Conservation (phyloP, 345 rosid species). For the Durio zibethinus region DNA sequence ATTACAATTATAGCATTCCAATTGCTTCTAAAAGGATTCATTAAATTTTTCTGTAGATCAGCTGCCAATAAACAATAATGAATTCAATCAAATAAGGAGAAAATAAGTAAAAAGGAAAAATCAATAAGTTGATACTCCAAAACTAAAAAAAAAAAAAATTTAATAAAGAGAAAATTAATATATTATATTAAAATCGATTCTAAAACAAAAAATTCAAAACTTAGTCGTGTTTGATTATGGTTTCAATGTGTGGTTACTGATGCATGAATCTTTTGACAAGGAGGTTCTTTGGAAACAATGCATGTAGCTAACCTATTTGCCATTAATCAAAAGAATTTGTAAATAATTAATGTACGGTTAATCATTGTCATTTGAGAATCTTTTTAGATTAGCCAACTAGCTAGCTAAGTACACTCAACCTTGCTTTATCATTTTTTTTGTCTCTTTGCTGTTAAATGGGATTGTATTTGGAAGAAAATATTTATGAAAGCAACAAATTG, state of each 20-base stretch:
- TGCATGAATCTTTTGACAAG: background rate
- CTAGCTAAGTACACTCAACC: background rate
- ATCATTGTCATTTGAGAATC: background rate
- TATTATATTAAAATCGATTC: too few species aligned
- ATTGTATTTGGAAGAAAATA: too few species aligned
- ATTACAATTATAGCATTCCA: background rate
- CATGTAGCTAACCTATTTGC: background rate
- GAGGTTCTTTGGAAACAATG: conserved; percentile 12
- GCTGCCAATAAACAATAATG: background rate
- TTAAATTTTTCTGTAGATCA: background rate
- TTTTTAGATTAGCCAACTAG: background rate
- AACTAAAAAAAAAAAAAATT: too few species aligned
- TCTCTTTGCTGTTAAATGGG: background rate
- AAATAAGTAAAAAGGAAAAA: background rate
- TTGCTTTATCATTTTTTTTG: background rate
- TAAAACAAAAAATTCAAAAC: too few species aligned
- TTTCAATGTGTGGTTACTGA: background rate
- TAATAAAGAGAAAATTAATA: too few species aligned
- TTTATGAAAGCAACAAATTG: too few species aligned
- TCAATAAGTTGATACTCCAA: too few species aligned
- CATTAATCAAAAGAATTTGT: background rate
- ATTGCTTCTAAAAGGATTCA: background rate
- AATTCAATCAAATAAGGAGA: background rate
- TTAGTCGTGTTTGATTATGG: too few species aligned
- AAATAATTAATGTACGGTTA: background rate